Evolutionary conservation across 176 grass and related monocot species (phyloP).

Genomic region (Musa troglodytarum): DNA sequence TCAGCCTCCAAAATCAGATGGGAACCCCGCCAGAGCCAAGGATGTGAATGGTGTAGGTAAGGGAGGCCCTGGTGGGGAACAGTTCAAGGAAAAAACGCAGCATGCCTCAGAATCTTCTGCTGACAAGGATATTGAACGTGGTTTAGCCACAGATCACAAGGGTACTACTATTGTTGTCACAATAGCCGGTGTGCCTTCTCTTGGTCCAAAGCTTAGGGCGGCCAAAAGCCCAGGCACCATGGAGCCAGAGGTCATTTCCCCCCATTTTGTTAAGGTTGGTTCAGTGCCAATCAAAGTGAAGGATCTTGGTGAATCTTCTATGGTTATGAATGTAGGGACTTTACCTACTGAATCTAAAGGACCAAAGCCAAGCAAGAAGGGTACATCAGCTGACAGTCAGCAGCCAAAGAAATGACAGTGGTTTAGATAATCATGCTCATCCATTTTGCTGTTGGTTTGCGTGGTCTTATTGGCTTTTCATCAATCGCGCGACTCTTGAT

Average conservation of each 20-base stretch:
- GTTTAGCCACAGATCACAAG: slow-evolving; percentile 19
- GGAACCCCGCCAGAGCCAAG: background rate
- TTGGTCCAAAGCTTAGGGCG: background rate
- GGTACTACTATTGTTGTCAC: background rate
- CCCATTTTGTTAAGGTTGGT: slow-evolving; percentile 44
- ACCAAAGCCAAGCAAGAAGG: slow-evolving; percentile 10
- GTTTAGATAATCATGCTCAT: background rate
- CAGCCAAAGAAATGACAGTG: slow-evolving; percentile 9
- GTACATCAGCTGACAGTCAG: background rate
- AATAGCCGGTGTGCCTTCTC: background rate
- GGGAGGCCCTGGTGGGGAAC: slow-evolving; percentile 14
- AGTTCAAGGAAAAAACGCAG: slow-evolving; percentile 5
- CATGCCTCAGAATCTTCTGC: slow-evolving; percentile 10
- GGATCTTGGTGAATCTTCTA: slow-evolving; percentile 29
- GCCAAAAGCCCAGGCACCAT: background rate
- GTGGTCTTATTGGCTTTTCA: background rate
- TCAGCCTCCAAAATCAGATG: slow-evolving; percentile 8
- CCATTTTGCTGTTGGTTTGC: background rate
- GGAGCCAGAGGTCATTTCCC: slow-evolving; percentile 4
- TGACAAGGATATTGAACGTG: background rate
- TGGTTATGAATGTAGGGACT: slow-evolving; percentile 23
- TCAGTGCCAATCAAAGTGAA: slow-evolving; percentile 58
- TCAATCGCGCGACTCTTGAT: background rate
- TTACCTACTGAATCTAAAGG: slow-evolving; percentile 15
- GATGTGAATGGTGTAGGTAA: background rate